Base-by-base conservation (phyloP, 2,329 filamentous ascomycete genomes). In the Pestalotiopsis sp. region DNA sequence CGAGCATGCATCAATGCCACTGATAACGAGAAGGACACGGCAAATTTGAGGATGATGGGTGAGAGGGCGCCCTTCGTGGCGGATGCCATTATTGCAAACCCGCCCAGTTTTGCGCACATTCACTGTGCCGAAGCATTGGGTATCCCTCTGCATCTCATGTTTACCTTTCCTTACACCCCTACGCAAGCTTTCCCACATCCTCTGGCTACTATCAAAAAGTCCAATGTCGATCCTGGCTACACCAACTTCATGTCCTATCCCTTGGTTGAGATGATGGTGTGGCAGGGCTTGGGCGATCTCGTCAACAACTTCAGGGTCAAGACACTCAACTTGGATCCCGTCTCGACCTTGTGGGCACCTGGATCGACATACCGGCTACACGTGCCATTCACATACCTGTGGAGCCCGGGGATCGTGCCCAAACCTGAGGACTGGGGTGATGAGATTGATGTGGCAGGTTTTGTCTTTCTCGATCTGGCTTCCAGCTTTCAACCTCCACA, bases 31-130 rank as follows among this genome's bases (percentile, higher is more conserved):
- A 87, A 83, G 25, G 88, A 93, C 74, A 75, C 80, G 1, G 80
- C 83, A 13, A 92, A 91, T 72, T 74, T 87, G 38, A 90, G 88
- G 75, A 88, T 92, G 86, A 89, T 92, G 86, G 88, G 87, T 0
- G 78, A 84, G 6, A 89, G 86, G 71, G 77, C 84, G 17, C 87
- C 88, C 0, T 92, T 93, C 73, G 82, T 93, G 17, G 91, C 91
- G 0, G 90, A 96, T 76, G 91, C 89, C n/a, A 95, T 96, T 73
- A 95, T 96, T 69, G 92, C 93, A 0, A 96, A 96, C 71, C 93
- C 93, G 0, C 92, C 92, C 0, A 91, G 88, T 71, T 93, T 95
- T 78, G 92, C 91, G 0, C 92, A 94, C 75, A 84, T 94, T 1
- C 92, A 94, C 79, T 94, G 92, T 71, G 93, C 93, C 0, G 92